Base-by-base conservation (phyloP, 1,284 basidiomycete species). In the Heterobasidion irregulare region DNA sequence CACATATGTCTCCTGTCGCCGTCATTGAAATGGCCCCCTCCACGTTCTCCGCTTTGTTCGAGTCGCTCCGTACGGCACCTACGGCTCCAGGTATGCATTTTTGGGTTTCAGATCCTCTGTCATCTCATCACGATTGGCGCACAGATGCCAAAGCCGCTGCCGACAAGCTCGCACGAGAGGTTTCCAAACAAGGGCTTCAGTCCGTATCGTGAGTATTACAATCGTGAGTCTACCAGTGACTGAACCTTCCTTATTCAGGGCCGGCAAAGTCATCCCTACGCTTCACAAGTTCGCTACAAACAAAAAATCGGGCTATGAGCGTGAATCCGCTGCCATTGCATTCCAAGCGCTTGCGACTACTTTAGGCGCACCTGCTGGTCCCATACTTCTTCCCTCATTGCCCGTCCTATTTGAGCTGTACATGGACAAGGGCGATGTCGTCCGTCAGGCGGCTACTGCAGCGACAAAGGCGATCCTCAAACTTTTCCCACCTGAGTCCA, bases 401-500 rank as follows among this genome's bases (percentile, higher is more conserved):
- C 81, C 92, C 10, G 69, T 83, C 53, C 72, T 98, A 48, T 87
- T 94, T 66, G 92, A 94, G 60, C 77, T 95, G 49, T 88, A 92
- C 69, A 89, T 92, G 78, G 96, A 99, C 72, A 98, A 98, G 72
- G 93, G 93, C 58, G 92, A 96, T 59, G 91, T 95, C 45, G 93
- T 98, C 55, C 84, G 92, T 59, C 73, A 76, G 51, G 93, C 94
- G 19, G 92, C 95, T 18, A 76, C 84, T 38, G 70, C 83, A 12
- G 93, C 96, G n/a, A 82, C 89, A 63, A 94, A 93, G 68, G 77
- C 89, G 45, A 84, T 98, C 62, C 72, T 97, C 62, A 91, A 92
- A 66, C 78, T 93, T 16, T 83, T 86, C 55, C 92, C 95, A 26
- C 85, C 93, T 3, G 92, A 95, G 70, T 84, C 92, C 19, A 89